Evolutionary conservation across 345 rosid genomes (phyloP).

Genomic region (Gossypium australe): DNA sequence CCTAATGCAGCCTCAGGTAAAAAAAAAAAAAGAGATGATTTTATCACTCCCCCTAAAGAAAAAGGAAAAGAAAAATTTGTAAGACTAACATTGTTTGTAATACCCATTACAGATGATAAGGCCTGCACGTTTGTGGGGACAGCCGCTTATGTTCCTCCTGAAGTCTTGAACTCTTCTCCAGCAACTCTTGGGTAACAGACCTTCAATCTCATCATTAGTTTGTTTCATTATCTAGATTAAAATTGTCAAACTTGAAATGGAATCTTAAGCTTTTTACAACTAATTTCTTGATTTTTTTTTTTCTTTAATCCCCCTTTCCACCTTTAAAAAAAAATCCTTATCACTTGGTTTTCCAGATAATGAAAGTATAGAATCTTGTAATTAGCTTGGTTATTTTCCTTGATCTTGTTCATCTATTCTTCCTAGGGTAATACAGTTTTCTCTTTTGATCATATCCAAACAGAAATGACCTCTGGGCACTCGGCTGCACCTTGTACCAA

Average conservation of each 20-base stretch:
- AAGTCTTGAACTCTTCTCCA: conserved; percentile 97
- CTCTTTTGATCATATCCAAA: conserved; percentile 33
- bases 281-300: background rate
- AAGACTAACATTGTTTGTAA: conserved; percentile 10
- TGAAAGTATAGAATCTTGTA: background rate
- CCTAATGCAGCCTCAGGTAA: conserved; percentile 91
- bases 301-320: background rate
- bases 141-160: conserved; percentile 98
- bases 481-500: conserved; percentile 99
- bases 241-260: background rate
- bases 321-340: background rate
- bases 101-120: conserved; percentile 67
- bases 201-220: conserved; percentile 2
- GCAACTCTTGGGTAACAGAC: conserved; percentile 84
- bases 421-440: conserved; percentile 24
- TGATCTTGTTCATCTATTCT: conserved; percentile 14
- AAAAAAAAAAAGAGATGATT: background rate
- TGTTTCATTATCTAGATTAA: background rate
- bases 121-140: conserved; percentile 95
- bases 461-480: conserved; percentile 99
- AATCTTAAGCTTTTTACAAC: background rate
- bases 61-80: background rate
- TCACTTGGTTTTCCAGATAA: background rate
- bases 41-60: conserved; percentile 1
- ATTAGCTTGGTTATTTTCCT: conserved; percentile 8